These are phyloP conservation scores for Mycosarcoma mackinlayi DNA, from an alignment of 1,284 basidiomycete genomes.

Conservation along the genomic window DNA sequence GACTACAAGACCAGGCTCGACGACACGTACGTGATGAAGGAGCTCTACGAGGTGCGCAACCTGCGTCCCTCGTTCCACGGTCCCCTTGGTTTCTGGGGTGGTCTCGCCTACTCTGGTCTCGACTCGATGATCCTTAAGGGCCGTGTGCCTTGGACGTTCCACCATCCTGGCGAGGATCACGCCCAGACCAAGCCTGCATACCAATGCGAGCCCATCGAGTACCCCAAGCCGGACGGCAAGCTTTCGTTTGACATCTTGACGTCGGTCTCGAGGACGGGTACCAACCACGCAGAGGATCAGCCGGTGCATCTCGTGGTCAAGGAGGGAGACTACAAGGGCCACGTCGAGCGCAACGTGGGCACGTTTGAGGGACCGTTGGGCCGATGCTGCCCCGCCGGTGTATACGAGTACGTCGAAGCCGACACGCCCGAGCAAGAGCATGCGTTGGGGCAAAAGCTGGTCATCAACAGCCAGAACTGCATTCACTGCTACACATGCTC, in stretches of 20 bases:
- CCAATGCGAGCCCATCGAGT: conserved; percentile 83
- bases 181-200: conserved; percentile 67
- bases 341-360: conserved; percentile 75
- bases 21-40: conserved; percentile 86
- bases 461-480: conserved; percentile 88
- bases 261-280: conserved; percentile 88
- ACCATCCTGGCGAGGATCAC: conserved; percentile 77
- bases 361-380: conserved; percentile 87
- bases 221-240: conserved; percentile 89
- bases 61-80: conserved; percentile 91
- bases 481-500: conserved; percentile 68
- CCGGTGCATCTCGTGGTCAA: conserved; percentile 81
- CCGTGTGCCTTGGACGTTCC: conserved; percentile 90
- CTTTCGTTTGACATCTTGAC: conserved; percentile 95
- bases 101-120: conserved; percentile 87
- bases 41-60: conserved; percentile 92
- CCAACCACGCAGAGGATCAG: conserved; percentile 97
- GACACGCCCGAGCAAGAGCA: conserved; percentile 73
- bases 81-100: conserved; percentile 85
- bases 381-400: conserved; percentile 91
- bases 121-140: conserved; percentile 89
- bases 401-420: conserved; percentile 90
- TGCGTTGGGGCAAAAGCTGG: conserved; percentile 82
- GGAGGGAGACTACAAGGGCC: conserved; percentile 73
- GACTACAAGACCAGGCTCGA: conserved; percentile 80